Base-by-base conservation (phyloP, 2,329 filamentous ascomycete species). In the Epichloe amarillans region DNA sequence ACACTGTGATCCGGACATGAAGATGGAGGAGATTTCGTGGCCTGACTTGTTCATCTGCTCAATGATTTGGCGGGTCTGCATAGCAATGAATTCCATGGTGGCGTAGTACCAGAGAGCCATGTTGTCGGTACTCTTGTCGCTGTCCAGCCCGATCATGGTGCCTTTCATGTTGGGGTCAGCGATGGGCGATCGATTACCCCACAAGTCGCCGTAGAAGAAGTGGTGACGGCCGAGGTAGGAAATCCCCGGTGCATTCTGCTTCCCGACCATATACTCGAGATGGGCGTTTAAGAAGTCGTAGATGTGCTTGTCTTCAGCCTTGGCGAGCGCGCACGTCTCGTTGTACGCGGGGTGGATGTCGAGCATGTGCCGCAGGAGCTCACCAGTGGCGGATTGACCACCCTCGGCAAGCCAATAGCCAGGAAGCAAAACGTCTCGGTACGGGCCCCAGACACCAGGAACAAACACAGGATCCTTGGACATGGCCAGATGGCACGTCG, bases 1-100 rank as follows among this genome's bases (percentile, higher is more conserved):
- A 73, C 93, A 98, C 67, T 97, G 93, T 11, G 88, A 94, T 54
- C 93, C 93, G 4, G 88, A 95, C 93, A 98, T 97, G 79, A 97
- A 98, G 69, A 98, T 95, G 56, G 85, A 91, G 47, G 77, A 82
- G 66, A 98, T 90, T 58, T 79, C 74, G 70, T 98, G 93, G 10
- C 93, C 93, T 1, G 88, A 75, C 45, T 78, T 73, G 74, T 97
- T 98, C 90, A 98, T 96, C 37, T 85, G 79, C 61, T 94, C 85
- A 56, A 98, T 79, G 61, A 98, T 98, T 68, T 98, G 93, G 52
- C 87, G 83, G 0, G 93, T 98, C 69, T 98, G 93, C 66, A 97
- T 79, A 33, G 93, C 90, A 61, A 98, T 97, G 69, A 97, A 97
- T 71, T 98, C 93, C 80, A 98, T 88, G 3, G 91, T 94, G 23